Conservation (phyloP, 345 rosid genomes). For the Citrus sp. region DNA sequence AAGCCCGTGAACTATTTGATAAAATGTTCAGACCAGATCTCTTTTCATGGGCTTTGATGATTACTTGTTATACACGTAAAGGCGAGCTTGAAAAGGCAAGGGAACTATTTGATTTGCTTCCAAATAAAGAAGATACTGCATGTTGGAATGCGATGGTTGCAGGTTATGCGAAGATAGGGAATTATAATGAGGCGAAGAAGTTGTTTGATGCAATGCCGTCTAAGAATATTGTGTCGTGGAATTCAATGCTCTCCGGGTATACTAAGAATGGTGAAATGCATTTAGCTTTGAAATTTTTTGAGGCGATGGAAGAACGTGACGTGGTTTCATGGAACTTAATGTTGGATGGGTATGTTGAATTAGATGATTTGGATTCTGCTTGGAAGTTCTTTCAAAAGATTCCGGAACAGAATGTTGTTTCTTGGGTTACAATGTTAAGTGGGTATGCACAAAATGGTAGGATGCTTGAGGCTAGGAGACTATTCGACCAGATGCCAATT, state of each 20-base stretch:
- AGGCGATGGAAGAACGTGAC: neutral
- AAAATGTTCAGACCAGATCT: slow-evolving; percentile 28
- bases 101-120: slow-evolving; percentile 33
- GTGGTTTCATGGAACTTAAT: neutral
- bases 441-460: slow-evolving; percentile 31
- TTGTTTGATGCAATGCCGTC: slow-evolving; percentile 31
- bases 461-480: slow-evolving; percentile 25
- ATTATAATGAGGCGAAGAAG: slow-evolving; percentile 27
- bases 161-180: slow-evolving; percentile 36
- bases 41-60: slow-evolving; percentile 34
- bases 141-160: slow-evolving; percentile 45
- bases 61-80: slow-evolving; percentile 29
- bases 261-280: slow-evolving; percentile 9
- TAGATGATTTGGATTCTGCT: slow-evolving; percentile 5
- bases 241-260: slow-evolving; percentile 42
- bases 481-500: slow-evolving; percentile 31
- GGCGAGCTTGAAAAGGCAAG: slow-evolving; percentile 36
- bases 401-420: slow-evolving; percentile 11
- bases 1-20: slow-evolving; percentile 31
- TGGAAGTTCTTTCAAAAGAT: slow-evolving; percentile 8
- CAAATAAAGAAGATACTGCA: slow-evolving; percentile 27
- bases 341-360: slow-evolving; percentile 4
- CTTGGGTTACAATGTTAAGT: slow-evolving; percentile 37
- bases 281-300: neutral
- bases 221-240: slow-evolving; percentile 41